Base-by-base conservation (phyloP, 169 alveolate species). In the Cryptosporidium sp. region DNA sequence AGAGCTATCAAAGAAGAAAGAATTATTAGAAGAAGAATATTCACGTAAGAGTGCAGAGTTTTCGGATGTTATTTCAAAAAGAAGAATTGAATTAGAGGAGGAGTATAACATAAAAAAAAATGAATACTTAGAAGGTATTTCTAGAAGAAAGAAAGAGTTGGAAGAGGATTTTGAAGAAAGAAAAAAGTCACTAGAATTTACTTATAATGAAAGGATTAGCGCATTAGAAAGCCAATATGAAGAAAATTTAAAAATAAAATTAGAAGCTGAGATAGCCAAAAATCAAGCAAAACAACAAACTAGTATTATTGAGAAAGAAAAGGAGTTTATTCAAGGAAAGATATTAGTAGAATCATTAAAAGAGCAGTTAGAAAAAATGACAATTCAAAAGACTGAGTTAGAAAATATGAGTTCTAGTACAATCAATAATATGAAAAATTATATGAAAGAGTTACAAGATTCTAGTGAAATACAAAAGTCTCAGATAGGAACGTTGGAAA, bases 321-420 rank as follows among this genome's bases (percentile, higher is more conserved):
- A 80, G 35, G 89, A 80, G 50, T 41, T 29, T 43, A 59, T 80
- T 16, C 80, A 80, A 41, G 75, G 75, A 29, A 80, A 80, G 69
- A 21, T 48, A 14, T 29, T 45, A 26, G 43, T 80, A 7, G 55
- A 59, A 9, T 62, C 73, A 18, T 67, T 80, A 48, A 59, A 62
- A 41, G 89, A 80, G 37, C 89, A 80, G 41, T 43, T 80, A 18
- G 73, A 59, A 62, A 39, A 41, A 23, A 62, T 62, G 65, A 62
- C 73, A n/a, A 16, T 31, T 43, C 89, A 80, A 50, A 80, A 80
- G 52, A 48, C 33, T 61, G 89, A 80, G 26, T 43, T 80, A 26
- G 89, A 80, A 62, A 62, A 59, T 39, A 80, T 80, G 89, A 80
- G 89, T 37, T 61, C 89, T 7, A 48, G 65, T 12, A 80, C 89